These are phyloP conservation scores for Cladosporium oxysporum DNA, from an alignment of 2,329 filamentous ascomycete genomes.

Conservation along the genomic window DNA sequence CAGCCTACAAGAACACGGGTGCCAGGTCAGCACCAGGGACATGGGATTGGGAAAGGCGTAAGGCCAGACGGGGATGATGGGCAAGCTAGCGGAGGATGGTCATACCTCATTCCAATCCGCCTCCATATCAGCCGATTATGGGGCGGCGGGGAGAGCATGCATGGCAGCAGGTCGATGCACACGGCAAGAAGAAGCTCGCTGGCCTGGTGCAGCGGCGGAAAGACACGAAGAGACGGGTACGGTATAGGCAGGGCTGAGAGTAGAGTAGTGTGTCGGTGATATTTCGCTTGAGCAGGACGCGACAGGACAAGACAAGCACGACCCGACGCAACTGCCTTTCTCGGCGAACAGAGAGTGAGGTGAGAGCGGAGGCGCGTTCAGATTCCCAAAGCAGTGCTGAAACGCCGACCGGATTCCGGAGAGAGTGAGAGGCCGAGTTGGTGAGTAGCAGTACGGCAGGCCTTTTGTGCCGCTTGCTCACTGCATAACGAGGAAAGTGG, in stretches of 20 bases:
- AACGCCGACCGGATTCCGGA: not conserved
- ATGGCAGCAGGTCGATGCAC: slow-evolving; percentile 1
- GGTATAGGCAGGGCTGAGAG: not conserved
- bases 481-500: not conserved
- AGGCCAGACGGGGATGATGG: not conserved
- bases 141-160: slow-evolving; percentile 9
- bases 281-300: not conserved
- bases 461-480: not conserved
- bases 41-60: not conserved
- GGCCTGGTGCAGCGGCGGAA: not conserved
- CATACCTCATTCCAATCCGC: slow-evolving; percentile 55
- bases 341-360: not conserved
- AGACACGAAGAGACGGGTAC: not conserved
- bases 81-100: not conserved
- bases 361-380: not conserved
- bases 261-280: not conserved
- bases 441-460: not conserved
- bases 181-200: not conserved
- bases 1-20: slow-evolving; percentile 58
- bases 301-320: not conserved
- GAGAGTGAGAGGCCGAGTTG: too few relatives aligned
- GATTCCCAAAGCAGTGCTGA: not conserved
- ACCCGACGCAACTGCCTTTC: slow-evolving; percentile 7
- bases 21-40: slow-evolving; percentile 12
- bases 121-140: slow-evolving; percentile 45